phyloP scores from a whole-genome alignment of 352 stramenopile species.

The Thraustochytrium striatum region DNA sequence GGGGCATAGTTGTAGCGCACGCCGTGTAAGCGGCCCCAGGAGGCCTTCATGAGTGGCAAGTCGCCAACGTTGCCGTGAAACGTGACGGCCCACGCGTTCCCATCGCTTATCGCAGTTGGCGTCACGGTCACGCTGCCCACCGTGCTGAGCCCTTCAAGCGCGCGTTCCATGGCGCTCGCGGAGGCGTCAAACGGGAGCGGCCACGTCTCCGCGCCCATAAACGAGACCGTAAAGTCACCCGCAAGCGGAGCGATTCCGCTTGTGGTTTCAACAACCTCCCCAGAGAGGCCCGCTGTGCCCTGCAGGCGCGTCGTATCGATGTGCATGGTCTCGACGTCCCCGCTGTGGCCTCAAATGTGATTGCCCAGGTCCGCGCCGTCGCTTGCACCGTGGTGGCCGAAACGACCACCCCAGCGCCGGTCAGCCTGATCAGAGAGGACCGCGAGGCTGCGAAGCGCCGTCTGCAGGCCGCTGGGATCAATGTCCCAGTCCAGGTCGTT shows the following conservation, averaged over 20 bases:
- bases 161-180: constrained; percentile 73
- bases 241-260: constrained; percentile 61
- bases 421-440: neutral
- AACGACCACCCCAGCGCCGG: constrained; percentile 60
- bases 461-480: neutral
- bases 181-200: constrained; percentile 70
- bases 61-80: constrained; percentile 81
- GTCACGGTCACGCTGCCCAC: constrained; percentile 68
- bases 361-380: constrained; percentile 59
- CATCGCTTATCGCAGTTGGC: constrained; percentile 62
- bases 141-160: constrained; percentile 75
- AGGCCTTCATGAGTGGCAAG: constrained; percentile 81
- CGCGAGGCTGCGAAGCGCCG: constrained; percentile 51
- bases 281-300: constrained; percentile 59
- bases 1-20: constrained; percentile 47
- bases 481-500: neutral
- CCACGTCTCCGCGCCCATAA: constrained; percentile 66
- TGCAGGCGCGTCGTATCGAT: constrained; percentile 64
- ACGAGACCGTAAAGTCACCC: constrained; percentile 74
- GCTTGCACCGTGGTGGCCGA: constrained; percentile 50
- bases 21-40: constrained; percentile 74
- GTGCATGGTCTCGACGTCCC: constrained; percentile 60
- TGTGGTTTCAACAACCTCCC: constrained; percentile 58
- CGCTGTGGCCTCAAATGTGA: constrained; percentile 65
- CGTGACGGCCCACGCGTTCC: constrained; percentile 79